Evolutionary conservation across 768 basidiomycete genomes (phyloP).

Genomic region (Psilocybe cyanescens): DNA sequence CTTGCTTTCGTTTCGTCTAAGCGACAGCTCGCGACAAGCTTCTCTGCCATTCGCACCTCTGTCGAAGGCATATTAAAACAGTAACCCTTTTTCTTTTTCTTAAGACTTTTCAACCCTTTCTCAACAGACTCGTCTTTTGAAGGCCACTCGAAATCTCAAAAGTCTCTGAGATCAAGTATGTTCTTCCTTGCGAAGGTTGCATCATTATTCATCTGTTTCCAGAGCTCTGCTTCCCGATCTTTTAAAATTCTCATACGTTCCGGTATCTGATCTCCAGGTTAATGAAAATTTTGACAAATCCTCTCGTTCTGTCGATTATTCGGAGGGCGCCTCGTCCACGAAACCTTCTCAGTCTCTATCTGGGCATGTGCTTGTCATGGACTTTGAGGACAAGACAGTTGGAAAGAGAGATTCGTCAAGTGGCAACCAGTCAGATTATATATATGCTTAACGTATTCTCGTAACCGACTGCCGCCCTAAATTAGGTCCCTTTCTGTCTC

Average conservation of each 20-base stretch:
- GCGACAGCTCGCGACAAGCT: slow-evolving; percentile 81
- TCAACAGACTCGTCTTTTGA: slow-evolving; percentile 10
- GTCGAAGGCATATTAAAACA: slow-evolving; percentile 80
- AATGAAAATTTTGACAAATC: slow-evolving; percentile 31
- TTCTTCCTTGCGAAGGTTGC: background rate
- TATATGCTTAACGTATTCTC: slow-evolving; percentile 8
- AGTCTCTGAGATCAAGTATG: slow-evolving; percentile 85
- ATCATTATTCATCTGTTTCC: background rate
- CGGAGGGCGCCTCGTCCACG: slow-evolving; percentile 53
- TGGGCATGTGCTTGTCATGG: slow-evolving; percentile 50
- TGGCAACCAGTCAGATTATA: slow-evolving; percentile 17
- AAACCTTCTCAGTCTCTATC: slow-evolving; percentile 18
- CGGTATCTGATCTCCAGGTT: slow-evolving; percentile 61
- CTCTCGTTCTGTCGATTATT: slow-evolving; percentile 23
- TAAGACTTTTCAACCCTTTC: background rate
- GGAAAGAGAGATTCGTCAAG: slow-evolving; percentile 36
- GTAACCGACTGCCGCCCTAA: background rate
- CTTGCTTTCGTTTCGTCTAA: slow-evolving; percentile 85
- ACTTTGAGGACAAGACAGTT: slow-evolving; percentile 40
- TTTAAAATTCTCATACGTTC: slow-evolving; percentile 83
- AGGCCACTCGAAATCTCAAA: slow-evolving; percentile 80
- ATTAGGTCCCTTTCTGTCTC: slow-evolving; percentile 34
- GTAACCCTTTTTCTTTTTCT: slow-evolving; percentile 35
- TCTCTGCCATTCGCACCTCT: slow-evolving; percentile 73
- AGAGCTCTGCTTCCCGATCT: slow-evolving; percentile 81